Evolutionary conservation across 306 rosid species (phyloP), one percentile per base, ranked within the genome.

Genomic region (Fragaria nilgerrensis): DNA sequence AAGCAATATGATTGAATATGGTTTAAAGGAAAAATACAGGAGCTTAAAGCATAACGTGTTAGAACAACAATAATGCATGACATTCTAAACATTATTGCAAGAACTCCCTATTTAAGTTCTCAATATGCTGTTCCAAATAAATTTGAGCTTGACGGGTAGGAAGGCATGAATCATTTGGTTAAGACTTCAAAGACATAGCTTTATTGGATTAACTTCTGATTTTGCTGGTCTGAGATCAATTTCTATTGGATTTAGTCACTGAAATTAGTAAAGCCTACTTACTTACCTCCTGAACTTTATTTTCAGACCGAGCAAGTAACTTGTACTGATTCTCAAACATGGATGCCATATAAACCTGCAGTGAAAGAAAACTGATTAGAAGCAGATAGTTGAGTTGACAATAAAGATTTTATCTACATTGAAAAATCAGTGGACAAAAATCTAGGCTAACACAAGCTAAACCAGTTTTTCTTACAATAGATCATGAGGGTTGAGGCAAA

Each of bases 271-370:
- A 68, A 36, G 12, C 29, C 14, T 65, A 61, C 27, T 1, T 14
- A 78, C 48, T 77, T 88, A 95, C 99, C 99, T 92, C 99, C 74
- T 92, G 99, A 79, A 90, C 90, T 89, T 80, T 90, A 84, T 95
- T 90, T 80, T 80, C 99, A 7, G 92, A 84, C 80, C 97, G 88
- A 78, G 97, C 99, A 15, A 95, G 97, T 84, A 95, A 86, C 86
- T 95, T 95, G 86, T 90, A 92, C 77, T 92, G 97, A 82, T 90
- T 83, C 86, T 92, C 97, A 81, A 92, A 90, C 87, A 92, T 86
- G 78, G 99, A 90, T 77, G 97, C 92, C 99, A 95, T 89, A 83
- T 95, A 95, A 72, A 95, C 97, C 97, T 95, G 84, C 82, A 80
- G 71, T 67, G 71, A 76, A 69, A 61, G 44, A 41, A 29, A 39